A percentile compares a stretch with the other conserved stretches of the same genome.
Conservation (phyloP, 306 rosid genomes). For the Acmispon strigosus region DNA sequence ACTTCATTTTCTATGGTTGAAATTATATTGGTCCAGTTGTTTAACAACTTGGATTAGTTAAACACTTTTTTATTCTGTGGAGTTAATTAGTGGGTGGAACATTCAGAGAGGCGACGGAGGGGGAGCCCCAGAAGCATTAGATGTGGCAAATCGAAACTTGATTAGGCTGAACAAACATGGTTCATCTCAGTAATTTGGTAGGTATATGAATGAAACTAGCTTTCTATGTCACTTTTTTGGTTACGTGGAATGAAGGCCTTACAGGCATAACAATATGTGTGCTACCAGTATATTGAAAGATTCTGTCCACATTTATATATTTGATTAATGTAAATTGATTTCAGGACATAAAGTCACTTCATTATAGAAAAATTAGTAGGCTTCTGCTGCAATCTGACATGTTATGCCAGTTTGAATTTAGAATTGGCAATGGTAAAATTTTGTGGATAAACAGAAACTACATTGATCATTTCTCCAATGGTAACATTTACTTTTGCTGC, state of each 20-base stretch:
- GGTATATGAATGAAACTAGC: neutral
- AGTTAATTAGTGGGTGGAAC: neutral
- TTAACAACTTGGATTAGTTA: no score
- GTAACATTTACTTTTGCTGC: neutral
- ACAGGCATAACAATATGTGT: neutral
- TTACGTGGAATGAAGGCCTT: neutral
- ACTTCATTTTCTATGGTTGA: no score
- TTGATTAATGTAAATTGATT: neutral
- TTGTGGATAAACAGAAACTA: neutral
- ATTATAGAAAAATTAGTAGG: no score
- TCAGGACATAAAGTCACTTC: neutral
- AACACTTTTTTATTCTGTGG: neutral
- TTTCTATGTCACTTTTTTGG: neutral
- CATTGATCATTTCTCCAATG: neutral
- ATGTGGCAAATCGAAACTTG: constrained; percentile 16
- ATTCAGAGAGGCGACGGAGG: constrained; percentile 24
- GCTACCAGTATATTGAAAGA: neutral
- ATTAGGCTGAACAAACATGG: neutral
- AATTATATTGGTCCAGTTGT: no score
- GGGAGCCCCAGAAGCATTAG: constrained; percentile 27
- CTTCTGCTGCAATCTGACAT: no score
- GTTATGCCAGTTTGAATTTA: neutral
- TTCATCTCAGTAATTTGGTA: neutral
- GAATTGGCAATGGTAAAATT: neutral
- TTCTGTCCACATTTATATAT: neutral